Conservation (phyloP, 768 basidiomycete species). For the Coprinopsis marcescibilis region DNA sequence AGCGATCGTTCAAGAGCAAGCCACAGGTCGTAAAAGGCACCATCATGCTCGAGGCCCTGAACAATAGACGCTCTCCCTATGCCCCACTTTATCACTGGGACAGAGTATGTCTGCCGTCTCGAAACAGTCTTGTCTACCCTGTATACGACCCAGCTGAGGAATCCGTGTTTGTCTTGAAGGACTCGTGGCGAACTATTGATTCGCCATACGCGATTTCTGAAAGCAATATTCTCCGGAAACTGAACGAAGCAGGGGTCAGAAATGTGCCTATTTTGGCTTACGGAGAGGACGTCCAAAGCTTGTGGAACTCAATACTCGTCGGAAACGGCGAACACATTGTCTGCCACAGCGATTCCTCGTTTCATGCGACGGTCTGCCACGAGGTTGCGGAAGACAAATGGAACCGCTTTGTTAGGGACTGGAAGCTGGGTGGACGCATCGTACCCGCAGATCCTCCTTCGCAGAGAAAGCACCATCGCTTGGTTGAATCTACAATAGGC, state of each 20-base stretch:
- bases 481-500: background rate
- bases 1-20: background rate
- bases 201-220: background rate
- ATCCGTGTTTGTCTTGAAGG: background rate
- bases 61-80: background rate
- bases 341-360: no score
- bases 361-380: background rate
- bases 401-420: background rate
- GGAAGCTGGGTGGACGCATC: background rate
- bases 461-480: background rate
- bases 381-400: background rate
- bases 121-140: background rate
- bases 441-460: no score
- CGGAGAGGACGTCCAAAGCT: background rate
- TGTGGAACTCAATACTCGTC: background rate
- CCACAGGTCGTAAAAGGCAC: background rate
- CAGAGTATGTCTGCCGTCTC: background rate
- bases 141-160: background rate
- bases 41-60: background rate
- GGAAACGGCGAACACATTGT: background rate
- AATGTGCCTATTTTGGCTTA: background rate
- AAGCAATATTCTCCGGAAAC: background rate
- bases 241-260: background rate
- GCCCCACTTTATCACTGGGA: conserved; percentile 1
- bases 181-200: background rate